Base-by-base conservation (phyloP, 1,284 basidiomycete genomes). In the Grifola frondosa region DNA sequence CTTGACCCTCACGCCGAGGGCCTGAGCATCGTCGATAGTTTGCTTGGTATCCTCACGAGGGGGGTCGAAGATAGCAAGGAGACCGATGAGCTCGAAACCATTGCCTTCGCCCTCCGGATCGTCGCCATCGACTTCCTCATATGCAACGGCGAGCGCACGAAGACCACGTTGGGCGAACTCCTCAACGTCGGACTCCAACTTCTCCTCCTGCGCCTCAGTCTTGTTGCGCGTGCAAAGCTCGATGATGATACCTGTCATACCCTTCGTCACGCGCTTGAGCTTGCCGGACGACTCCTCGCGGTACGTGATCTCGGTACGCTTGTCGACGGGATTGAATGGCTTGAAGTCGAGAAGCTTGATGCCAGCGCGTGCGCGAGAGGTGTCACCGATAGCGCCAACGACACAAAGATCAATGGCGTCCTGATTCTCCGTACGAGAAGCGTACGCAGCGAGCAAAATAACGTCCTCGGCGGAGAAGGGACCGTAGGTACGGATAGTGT, bases 261-360 rank as follows among this genome's bases (percentile, higher is more conserved):
- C 96, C 88, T 99, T 98, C 67, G 96, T 97, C 61, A 94, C 94
- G 63, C 94, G 91, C 83, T 96, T 97, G 59, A 97, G 83, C 73
- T 90, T 91, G 71, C 94, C 94, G 23, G 90, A 81, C 17, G 91
- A 80, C 68, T 94, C 87, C 69, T 97, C 95, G 49, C 84, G 85
- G 78, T 97, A 97, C 43, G 96, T 98, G 65, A 97, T 95, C 75
- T 97, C 94, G 50, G 95, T 98, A 66, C 95, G 92, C 81, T 98
- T 98, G 80, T 96, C 93, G 59, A 96, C 92, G 46, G 96, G 95
- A 80, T 98, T 96, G 83, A 98, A 98, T 16, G 96, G 94, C 78
- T 96, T 97, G 82, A 99, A 99, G 73, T 98, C 93, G 63, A 97
- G 77, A 44, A 97, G 83, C 67, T 91, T 93, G 75, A 98, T 97